Conservation (phyloP, 192 early-diverging fungal genomes). For the Gonapodya sp. region DNA sequence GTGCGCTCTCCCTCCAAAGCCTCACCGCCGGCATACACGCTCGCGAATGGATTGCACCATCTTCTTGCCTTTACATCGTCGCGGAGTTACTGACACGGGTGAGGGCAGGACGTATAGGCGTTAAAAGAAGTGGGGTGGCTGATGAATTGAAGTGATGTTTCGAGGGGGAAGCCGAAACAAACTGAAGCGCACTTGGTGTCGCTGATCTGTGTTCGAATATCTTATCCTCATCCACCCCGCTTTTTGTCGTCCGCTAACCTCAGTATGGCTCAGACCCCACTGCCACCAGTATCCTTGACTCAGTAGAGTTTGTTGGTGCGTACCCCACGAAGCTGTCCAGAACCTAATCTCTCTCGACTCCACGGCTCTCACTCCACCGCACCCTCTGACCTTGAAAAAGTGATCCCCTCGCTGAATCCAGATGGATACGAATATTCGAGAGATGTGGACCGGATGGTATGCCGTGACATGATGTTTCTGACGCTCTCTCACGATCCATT, state of each 20-base stretch:
- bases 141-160: background rate
- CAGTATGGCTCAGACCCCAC: constrained; percentile 25
- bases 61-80: constrained; percentile 36
- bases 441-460: constrained; percentile 19
- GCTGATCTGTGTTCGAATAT: background rate
- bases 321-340: background rate
- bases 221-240: background rate
- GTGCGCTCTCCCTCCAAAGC: background rate
- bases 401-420: constrained; percentile 47
- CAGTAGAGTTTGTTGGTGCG: constrained; percentile 26
- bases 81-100: constrained; percentile 24
- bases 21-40: constrained; percentile 37
- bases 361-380: background rate
- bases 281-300: constrained; percentile 25
- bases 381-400: constrained; percentile 11
- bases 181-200: background rate
- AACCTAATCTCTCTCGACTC: background rate
- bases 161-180: no score
- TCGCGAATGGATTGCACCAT: constrained; percentile 46
- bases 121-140: background rate
- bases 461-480: background rate
- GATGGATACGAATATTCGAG: constrained; percentile 48
- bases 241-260: background rate
- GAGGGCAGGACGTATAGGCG: background rate
- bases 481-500: background rate